phyloP scores from a whole-genome alignment of 1,284 basidiomycete genomes.

The Rhodotorula mucilaginosa region DNA sequence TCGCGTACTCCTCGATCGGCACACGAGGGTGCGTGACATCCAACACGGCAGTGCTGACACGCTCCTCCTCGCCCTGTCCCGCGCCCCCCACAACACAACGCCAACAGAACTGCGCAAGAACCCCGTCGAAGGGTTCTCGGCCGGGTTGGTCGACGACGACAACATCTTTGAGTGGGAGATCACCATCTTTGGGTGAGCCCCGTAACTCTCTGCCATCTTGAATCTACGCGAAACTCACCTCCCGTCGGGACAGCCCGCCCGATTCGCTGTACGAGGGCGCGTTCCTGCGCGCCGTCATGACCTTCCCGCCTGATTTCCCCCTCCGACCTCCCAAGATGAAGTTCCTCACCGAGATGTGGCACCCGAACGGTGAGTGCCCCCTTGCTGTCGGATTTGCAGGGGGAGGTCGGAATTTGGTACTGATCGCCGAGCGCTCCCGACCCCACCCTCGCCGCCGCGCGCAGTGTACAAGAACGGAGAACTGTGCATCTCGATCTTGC shows the following conservation, averaged over 20 bases:
- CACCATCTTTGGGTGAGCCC: constrained; percentile 44
- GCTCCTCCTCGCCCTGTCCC: too few relatives aligned
- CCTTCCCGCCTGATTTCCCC: constrained; percentile 87
- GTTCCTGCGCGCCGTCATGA: constrained; percentile 81
- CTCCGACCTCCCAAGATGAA: constrained; percentile 91
- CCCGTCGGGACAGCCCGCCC: constrained; percentile 17
- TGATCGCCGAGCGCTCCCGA: too few relatives aligned
- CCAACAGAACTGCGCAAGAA: constrained; percentile 46
- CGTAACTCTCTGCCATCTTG: too few relatives aligned
- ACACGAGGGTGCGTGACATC: too few relatives aligned
- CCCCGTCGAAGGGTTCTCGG: constrained; percentile 90
- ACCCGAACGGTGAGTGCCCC: constrained; percentile 96
- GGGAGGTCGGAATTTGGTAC: too few relatives aligned
- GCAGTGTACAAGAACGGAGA: constrained; percentile 83
- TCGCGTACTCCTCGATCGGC: not conserved
- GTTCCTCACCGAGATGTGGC: constrained; percentile 97
- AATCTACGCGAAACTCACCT: too few relatives aligned
- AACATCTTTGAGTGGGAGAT: constrained; percentile 77
- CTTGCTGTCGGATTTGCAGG: too few relatives aligned
- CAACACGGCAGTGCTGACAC: not conserved
- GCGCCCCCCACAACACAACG: not conserved
- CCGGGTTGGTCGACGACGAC: constrained; percentile 87
- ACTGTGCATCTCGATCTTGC: constrained; percentile 95
- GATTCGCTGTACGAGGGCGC: constrained; percentile 71
- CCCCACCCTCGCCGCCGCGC: too few relatives aligned